These are phyloP conservation scores for Biscogniauxia sp. DNA, from an alignment of 2,329 filamentous ascomycete genomes.

Conservation along the genomic window DNA sequence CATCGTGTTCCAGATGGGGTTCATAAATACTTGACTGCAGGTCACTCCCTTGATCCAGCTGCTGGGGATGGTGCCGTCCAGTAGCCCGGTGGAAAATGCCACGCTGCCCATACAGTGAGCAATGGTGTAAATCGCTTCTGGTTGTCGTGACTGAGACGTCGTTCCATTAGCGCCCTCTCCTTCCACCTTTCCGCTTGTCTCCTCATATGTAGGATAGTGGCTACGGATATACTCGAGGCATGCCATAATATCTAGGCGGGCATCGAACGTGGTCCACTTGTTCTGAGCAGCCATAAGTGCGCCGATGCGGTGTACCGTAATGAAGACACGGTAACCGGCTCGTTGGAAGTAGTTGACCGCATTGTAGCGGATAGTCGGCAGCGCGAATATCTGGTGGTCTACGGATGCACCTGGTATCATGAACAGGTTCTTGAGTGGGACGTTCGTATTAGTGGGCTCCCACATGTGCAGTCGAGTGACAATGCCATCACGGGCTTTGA, in stretches of 20 bases:
- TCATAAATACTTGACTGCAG: slow-evolving; percentile 62
- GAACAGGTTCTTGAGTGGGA: slow-evolving; percentile 50
- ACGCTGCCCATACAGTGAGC: slow-evolving; percentile 65
- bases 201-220: slow-evolving; percentile 26
- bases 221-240: slow-evolving; percentile 52
- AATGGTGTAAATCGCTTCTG: slow-evolving; percentile 49
- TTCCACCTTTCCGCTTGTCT: not conserved
- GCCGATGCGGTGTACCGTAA: slow-evolving; percentile 58
- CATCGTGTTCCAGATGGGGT: slow-evolving; percentile 54
- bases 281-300: slow-evolving; percentile 48
- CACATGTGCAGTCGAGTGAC: slow-evolving; percentile 54
- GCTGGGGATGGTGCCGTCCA: slow-evolving; percentile 58
- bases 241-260: slow-evolving; percentile 57
- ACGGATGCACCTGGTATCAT: slow-evolving; percentile 63
- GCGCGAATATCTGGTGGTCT: slow-evolving; percentile 60
- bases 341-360: slow-evolving; percentile 61
- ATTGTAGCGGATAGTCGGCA: slow-evolving; percentile 63
- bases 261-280: slow-evolving; percentile 58
- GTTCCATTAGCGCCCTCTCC: not conserved
- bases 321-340: slow-evolving; percentile 59
- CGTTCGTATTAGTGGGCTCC: slow-evolving; percentile 44
- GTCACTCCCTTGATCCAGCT: slow-evolving; percentile 58
- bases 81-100: slow-evolving; percentile 54
- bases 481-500: slow-evolving; percentile 53
- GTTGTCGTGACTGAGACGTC: slow-evolving; percentile 7